Evolutionary conservation across 2,329 filamentous ascomycete genomes (phyloP).

Genomic region (Aureobasidium zeae): DNA sequence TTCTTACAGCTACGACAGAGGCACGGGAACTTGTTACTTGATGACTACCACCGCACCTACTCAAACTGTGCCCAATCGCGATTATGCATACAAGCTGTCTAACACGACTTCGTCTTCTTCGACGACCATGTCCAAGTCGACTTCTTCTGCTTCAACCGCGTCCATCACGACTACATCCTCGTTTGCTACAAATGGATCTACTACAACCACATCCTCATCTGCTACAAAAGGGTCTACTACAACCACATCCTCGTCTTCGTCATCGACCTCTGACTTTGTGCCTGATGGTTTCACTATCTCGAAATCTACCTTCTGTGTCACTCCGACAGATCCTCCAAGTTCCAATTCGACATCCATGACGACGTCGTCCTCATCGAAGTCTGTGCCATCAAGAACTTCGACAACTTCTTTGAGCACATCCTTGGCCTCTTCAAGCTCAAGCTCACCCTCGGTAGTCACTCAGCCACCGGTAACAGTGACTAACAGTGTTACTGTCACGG

Average conservation of each 20-base stretch:
- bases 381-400: not conserved
- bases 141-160: not conserved
- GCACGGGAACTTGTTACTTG: not conserved
- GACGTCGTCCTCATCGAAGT: not conserved
- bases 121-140: not conserved
- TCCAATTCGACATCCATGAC: not conserved
- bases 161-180: not conserved
- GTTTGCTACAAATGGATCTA: not conserved
- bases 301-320: not conserved
- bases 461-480: no score
- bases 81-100: conserved; percentile 4
- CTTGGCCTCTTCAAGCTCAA: not conserved
- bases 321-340: not conserved
- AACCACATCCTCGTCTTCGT: not conserved
- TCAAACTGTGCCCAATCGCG: not conserved
- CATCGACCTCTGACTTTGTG: conserved; percentile 3
- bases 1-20: not conserved
- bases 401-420: not conserved
- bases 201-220: not conserved
- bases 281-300: conserved; percentile 4
- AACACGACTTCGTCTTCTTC: not conserved
- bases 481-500: no score
- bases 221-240: not conserved
- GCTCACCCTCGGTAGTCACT: no score
- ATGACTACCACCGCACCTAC: not conserved